A percentile compares a stretch with the other conserved stretches of the same genome.
Evolutionary conservation across 495 filamentous ascomycete species (phyloP).

Genomic region (Xylaria flabelliformis): DNA sequence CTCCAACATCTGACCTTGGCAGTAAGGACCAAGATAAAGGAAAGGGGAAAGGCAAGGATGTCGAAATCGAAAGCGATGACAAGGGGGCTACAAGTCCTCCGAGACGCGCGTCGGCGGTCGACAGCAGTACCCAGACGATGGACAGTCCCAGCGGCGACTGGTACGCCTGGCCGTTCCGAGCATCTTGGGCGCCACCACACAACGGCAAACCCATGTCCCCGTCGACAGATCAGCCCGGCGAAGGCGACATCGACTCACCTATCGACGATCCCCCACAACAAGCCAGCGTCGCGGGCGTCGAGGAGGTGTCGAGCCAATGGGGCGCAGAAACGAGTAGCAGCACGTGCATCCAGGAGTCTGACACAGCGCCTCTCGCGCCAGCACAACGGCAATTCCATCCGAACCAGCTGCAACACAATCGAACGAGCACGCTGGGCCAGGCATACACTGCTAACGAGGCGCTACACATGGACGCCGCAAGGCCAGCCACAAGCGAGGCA

Average conservation of each 20-base stretch:
- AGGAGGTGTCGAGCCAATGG: constrained; percentile 15
- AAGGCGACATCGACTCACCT: not conserved
- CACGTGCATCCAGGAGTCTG: constrained; percentile 20
- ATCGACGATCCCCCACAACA: not conserved
- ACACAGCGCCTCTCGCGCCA: not conserved
- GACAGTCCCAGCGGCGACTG: not conserved
- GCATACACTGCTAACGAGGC: constrained; percentile 18
- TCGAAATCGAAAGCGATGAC: constrained; percentile 13
- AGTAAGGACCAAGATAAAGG: constrained; percentile 8
- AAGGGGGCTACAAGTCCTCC: not conserved
- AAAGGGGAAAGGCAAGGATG: constrained; percentile 7
- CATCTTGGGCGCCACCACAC: constrained; percentile 17
- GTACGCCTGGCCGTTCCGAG: constrained; percentile 25
- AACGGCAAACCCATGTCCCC: not conserved
- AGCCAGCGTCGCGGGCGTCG: not conserved
- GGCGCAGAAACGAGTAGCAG: constrained; percentile 11
- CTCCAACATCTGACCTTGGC: constrained; percentile 8
- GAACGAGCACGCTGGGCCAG: constrained; percentile 1
- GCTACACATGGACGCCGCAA: not conserved
- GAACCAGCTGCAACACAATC: constrained; percentile 3
- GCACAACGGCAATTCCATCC: not conserved
- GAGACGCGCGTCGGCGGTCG: not conserved
- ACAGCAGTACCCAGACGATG: constrained; percentile 3
- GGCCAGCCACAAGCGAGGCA: constrained; percentile 5
- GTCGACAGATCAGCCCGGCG: not conserved